Percentiles rank a stretch among this genome's conserved stretches.
Evolutionary conservation across 2,329 filamentous ascomycete species (phyloP).

Genomic region (Aspergillus eucalypticola): DNA sequence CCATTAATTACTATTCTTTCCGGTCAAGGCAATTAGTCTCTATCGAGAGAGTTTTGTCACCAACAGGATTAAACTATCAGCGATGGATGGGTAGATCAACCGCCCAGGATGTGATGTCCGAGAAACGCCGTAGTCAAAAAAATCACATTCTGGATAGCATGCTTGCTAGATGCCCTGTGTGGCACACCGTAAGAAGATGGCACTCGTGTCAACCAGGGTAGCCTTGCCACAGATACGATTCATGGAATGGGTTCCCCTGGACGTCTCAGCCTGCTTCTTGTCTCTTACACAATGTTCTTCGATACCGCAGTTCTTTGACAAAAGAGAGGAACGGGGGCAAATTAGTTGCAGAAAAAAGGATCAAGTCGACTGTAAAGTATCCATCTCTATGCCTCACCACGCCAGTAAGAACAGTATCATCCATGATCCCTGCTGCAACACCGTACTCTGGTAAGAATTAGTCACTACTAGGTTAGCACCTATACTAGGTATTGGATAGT

Average conservation of each 20-base stretch:
- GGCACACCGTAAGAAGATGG: background rate
- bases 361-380: background rate
- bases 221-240: constrained; percentile 9
- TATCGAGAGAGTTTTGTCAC: no score
- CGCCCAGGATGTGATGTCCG: constrained; percentile 3
- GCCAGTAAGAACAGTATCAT: constrained; percentile 5
- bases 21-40: background rate
- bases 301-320: background rate
- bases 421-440: constrained; percentile 20
- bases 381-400: constrained; percentile 18
- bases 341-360: constrained; percentile 5
- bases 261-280: constrained; percentile 5
- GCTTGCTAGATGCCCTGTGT: background rate
- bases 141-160: background rate
- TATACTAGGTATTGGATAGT: constrained; percentile 18
- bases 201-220: background rate
- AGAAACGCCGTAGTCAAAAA: background rate
- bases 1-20: background rate
- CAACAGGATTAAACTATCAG: background rate
- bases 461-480: constrained; percentile 1
- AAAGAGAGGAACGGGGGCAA: constrained; percentile 6
- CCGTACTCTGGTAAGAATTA: constrained; percentile 19
- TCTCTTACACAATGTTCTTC: constrained; percentile 16
- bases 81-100: background rate
- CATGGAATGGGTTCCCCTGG: constrained; percentile 5